These are phyloP conservation scores for Epithele typhae DNA, from an alignment of 768 basidiomycete species.

Conservation along the genomic window DNA sequence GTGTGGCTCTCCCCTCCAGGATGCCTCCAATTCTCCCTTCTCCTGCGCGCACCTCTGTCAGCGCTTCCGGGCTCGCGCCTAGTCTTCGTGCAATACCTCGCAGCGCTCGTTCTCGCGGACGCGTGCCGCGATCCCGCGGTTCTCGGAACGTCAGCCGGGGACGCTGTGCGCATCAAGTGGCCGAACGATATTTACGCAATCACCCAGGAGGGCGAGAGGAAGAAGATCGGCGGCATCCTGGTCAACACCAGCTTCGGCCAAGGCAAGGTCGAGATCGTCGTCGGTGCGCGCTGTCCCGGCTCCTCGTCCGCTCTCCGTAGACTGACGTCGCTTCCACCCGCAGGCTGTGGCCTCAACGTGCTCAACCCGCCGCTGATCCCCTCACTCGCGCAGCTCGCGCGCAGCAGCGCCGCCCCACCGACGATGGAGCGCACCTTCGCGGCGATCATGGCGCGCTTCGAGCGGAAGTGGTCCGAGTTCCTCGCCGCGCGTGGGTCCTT, in stretches of 20 bases:
- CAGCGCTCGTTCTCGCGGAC: slow-evolving; percentile 84
- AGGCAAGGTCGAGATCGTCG: slow-evolving; percentile 68
- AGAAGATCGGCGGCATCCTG: slow-evolving; percentile 89
- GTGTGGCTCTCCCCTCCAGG: slow-evolving; percentile 91
- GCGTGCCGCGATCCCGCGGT: slow-evolving; percentile 63
- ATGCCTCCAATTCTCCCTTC: slow-evolving; percentile 80
- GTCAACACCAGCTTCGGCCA: slow-evolving; percentile 84
- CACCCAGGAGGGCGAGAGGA: slow-evolving; percentile 44
- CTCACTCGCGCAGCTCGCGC: slow-evolving; percentile 76
- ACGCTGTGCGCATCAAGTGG: slow-evolving; percentile 83
- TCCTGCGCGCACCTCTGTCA: slow-evolving; percentile 54
- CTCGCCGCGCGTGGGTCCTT: slow-evolving; percentile 65
- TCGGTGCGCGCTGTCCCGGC: slow-evolving; percentile 74
- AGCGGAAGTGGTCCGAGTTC: slow-evolving; percentile 73
- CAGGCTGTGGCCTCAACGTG: slow-evolving; percentile 89
- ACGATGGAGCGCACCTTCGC: slow-evolving; percentile 76
- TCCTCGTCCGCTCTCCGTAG: not conserved
- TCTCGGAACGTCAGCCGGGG: slow-evolving; percentile 51
- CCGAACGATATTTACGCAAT: slow-evolving; percentile 92
- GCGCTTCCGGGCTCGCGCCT: slow-evolving; percentile 57
- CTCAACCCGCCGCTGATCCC: slow-evolving; percentile 78
- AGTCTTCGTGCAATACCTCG: slow-evolving; percentile 93
- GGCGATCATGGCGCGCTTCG: slow-evolving; percentile 71
- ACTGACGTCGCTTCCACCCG: not conserved
- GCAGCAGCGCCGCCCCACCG: slow-evolving; percentile 35